Evolutionary conservation across 2,329 filamentous ascomycete species (phyloP), one percentile per base, ranked within the genome.

Genomic region (Teratosphaeria destructans): DNA sequence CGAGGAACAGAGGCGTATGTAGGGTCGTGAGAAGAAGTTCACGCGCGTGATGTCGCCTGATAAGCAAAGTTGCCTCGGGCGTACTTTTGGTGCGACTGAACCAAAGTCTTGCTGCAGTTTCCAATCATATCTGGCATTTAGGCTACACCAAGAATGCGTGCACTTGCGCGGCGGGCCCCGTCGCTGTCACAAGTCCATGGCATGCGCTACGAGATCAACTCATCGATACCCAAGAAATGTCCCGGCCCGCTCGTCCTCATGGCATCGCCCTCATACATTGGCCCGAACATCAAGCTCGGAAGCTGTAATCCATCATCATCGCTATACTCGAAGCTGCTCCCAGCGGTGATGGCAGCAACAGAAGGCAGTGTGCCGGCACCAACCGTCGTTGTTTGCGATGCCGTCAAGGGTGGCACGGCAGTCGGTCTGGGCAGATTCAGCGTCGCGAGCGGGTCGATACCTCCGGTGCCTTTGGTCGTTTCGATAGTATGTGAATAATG

Each of bases 1-100:
- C 76, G 81, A 61, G 70, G 71, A 26, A 71, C 69, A 3, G 59
- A 62, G 14, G 74, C 77, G 5, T 78, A 78, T 61, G 53, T 37
- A 32, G 53, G 14, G 19, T 16, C 12, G 27, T 54, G 27, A 53
- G 23, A 19, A 19, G 37, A 43, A 29, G 29, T 29, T 29, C 29
- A 29, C 29, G 29, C 29, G 29, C 6, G 29, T 29, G 29, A 1
- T 29, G 6, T 29, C 6, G 29, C 3, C 29, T 32, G 29, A 32
- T 5, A 32, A 32, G 5, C 29, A 32, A 32, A 7, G 3, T 32
- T 32, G 23, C 29, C 29, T 32, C 29, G 29, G 29, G 29, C 29
- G 29, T 32, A 32, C 29, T 32, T 32, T 5, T 32, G 29, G 29
- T 32, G 29, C 29, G 29, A 32, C 29, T 32, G 29, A 32, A 1